Base-by-base conservation (phyloP, 768 basidiomycete species). In the Suillus paluster region DNA sequence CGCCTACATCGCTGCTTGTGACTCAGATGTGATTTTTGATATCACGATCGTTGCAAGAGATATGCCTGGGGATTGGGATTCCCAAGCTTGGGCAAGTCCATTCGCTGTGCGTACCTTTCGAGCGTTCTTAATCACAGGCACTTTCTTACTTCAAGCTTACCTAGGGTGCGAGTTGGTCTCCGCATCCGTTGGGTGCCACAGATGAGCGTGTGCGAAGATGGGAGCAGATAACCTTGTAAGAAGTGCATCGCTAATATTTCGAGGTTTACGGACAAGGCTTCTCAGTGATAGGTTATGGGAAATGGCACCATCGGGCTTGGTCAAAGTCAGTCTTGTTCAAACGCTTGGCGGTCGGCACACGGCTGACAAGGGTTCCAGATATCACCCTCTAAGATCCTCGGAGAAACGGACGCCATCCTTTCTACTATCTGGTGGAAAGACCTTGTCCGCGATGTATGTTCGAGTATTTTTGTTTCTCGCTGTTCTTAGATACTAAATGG, bases 161-260 rank as follows among this genome's bases (percentile, higher is more conserved):
- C 2, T 57, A 83, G 82, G 82, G 81, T n/a, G 82, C 81, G 30
- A 77, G 77, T 60, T 84, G 82, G 82, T 75, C 77, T 9, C 83
- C 82, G 12, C 67, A 78, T 59, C 76, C 81, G 12, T 73, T 79
- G 46, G 74, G 71, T 12, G 72, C 62, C 14, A 70, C 64, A 11
- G 77, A 81, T 50, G 73, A 67, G 50, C 75, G 75, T 25, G 67
- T 72, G 15, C 64, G 72, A 33, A 63, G 68, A 45, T 80, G 81
- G 78, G 82, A 84, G 62, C 65, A 64, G 46, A 60, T 66, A 27
- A 78, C 81, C 30, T 83, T 81, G 82, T 82, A 63, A 71, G 83
- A 12, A 10, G 17, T 5, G 38, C 1, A 6, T 21, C 44, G 21
- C n/a, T 46, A 6, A 17, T 21, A 49, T 48, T 19, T 19, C 11